A percentile compares a stretch with the other conserved stretches of the same genome.
These are phyloP conservation scores for Chlorociboria aeruginascens DNA, from an alignment of 495 filamentous ascomycete genomes.

Conservation along the genomic window DNA sequence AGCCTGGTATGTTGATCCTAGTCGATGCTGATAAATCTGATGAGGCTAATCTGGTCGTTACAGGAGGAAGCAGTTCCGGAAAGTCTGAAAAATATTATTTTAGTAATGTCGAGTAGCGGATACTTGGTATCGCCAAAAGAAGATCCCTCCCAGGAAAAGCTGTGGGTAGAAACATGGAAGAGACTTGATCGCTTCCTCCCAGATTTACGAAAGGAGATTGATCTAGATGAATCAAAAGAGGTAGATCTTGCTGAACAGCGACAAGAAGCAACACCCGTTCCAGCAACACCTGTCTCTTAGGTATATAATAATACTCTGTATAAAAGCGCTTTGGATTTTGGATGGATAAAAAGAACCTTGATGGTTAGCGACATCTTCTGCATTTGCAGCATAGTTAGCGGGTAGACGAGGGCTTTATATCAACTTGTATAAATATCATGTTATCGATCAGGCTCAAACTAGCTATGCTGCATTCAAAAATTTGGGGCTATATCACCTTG, in stretches of 20 bases:
- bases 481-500: too few species aligned
- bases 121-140: conserved; percentile 66
- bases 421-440: not conserved
- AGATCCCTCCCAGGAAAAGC: conserved; percentile 41
- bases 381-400: conserved; percentile 1
- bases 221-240: conserved; percentile 23
- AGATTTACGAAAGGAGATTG: conserved; percentile 44
- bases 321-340: not conserved
- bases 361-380: not conserved
- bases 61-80: conserved; percentile 94
- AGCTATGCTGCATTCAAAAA: too few species aligned
- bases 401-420: not conserved
- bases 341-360: not conserved
- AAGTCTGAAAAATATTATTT: conserved; percentile 87
- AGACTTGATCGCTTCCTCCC: conserved; percentile 85
- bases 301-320: not conserved
- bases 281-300: not conserved
- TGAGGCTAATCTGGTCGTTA: not conserved
- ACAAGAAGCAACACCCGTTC: not conserved
- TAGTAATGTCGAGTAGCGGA: conserved; percentile 88
- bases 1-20: conserved; percentile 52
- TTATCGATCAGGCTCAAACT: not conserved
- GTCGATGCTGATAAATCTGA: conserved; percentile 8
- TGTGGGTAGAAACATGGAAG: conserved; percentile 79
- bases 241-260: not conserved